phyloP scores from a whole-genome alignment of 2,329 filamentous ascomycete species.

The Massarina eburnea region DNA sequence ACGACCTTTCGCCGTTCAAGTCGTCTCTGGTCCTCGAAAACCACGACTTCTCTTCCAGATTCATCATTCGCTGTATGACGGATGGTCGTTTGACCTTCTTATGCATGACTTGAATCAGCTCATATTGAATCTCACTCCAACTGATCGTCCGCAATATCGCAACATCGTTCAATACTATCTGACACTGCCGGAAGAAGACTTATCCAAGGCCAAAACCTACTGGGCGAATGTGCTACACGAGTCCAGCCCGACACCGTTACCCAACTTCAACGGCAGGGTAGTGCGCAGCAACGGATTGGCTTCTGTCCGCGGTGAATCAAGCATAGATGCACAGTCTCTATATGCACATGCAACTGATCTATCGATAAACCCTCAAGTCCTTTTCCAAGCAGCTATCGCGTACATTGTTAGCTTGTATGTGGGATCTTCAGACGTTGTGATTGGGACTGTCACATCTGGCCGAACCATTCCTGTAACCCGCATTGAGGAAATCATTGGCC shows the following conservation, averaged over 20 bases:
- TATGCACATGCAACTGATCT: constrained; percentile 23
- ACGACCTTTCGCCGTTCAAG: constrained; percentile 64
- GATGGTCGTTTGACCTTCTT: constrained; percentile 85
- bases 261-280: constrained; percentile 56
- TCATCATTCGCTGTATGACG: constrained; percentile 87
- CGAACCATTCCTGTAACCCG: constrained; percentile 70
- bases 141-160: constrained; percentile 60
- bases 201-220: constrained; percentile 50
- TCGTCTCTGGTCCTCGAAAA: constrained; percentile 37
- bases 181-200: constrained; percentile 7
- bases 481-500: constrained; percentile 75
- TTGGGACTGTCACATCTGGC: constrained; percentile 82
- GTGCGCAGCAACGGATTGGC: constrained; percentile 9
- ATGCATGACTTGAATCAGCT: constrained; percentile 65
- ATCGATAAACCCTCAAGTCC: constrained; percentile 64
- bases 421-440: constrained; percentile 66
- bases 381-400: constrained; percentile 73
- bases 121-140: constrained; percentile 40
- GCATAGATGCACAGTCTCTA: constrained; percentile 16
- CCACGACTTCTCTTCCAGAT: constrained; percentile 55
- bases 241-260: constrained; percentile 58
- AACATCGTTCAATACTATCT: constrained; percentile 58
- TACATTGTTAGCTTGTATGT: constrained; percentile 67
- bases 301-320: constrained; percentile 22
- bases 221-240: constrained; percentile 69